Base-by-base conservation (phyloP, 257 asterid genomes). In the Primulina eburnea region DNA sequence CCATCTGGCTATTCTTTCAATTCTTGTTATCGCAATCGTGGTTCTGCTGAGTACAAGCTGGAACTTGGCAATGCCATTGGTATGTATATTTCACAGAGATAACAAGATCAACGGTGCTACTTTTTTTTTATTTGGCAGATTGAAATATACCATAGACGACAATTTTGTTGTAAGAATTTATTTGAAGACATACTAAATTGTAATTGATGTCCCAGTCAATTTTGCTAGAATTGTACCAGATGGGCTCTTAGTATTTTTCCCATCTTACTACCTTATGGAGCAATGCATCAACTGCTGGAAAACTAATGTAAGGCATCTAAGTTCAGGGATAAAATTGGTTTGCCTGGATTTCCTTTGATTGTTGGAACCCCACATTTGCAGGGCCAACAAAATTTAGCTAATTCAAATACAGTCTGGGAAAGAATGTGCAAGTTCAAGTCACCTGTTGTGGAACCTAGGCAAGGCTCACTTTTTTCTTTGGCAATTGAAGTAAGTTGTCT, bases 21-120 rank as follows among this genome's bases (percentile, higher is more conserved):
- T 75, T 93, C 99, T 75, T 93, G 97, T 43, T 93, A 89, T 71
- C 87, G 92, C 75, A 86, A 75, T 73, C 97, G 99, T 72, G 91
- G 86, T 82, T 79, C 97, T 57, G 33, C 79, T 30, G 96, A 90
- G 90, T 93, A 93, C 89, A 93, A 90, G 87, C 57, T 75, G 86
- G 99, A 93, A 65, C 92, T 93, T 79, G 99, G 99, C 81, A 90
- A 93, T 84, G 96, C 97, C 76, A 93, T 93, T 82, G 99, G 99
- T 93, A 81, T 71, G 94, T 66, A 50, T 26, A 56, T 68, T 73
- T 38, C 62, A 16, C 75, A 62, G 68, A 62, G 29, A 70, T 61
- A 33, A 72, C 68, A 62, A 57, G 64, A 34, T 62, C 66, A 20
- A 61, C 61, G 56, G 9, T 28, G 21, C 1, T 52, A 65, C 33